Evolutionary conservation across 345 rosid genomes (phyloP).

Genomic region (Erysimum cheiranthoides): DNA sequence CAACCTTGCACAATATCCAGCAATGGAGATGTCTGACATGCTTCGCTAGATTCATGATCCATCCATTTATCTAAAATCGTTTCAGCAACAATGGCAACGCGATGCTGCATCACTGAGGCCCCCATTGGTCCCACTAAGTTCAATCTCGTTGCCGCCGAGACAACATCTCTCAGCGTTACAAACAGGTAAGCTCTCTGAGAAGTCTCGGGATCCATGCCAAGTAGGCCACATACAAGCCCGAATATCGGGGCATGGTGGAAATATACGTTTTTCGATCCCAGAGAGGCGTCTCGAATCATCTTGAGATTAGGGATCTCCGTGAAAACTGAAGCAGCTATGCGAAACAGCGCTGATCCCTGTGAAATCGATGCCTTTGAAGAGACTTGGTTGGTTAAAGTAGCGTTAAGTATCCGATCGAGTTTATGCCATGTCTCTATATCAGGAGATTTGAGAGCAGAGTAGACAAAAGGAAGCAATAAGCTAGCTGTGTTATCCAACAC

Average conservation of each 20-base stretch:
- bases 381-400: conserved; percentile 76
- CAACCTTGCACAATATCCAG: conserved; percentile 82
- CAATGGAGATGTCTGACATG: conserved; percentile 84
- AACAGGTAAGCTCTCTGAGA: conserved; percentile 85
- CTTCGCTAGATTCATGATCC: conserved; percentile 70
- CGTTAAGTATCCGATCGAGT: conserved; percentile 62
- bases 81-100: conserved; percentile 66
- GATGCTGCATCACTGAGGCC: conserved; percentile 83
- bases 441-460: conserved; percentile 58
- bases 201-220: conserved; percentile 65
- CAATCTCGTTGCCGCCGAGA: conserved; percentile 91
- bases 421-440: conserved; percentile 54
- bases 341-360: conserved; percentile 85
- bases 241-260: conserved; percentile 88
- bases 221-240: conserved; percentile 77
- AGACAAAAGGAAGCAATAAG: conserved; percentile 80
- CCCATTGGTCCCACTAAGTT: conserved; percentile 81
- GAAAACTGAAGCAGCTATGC: conserved; percentile 72
- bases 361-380: conserved; percentile 71
- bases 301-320: conserved; percentile 66
- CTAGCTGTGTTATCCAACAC: conserved; percentile 74
- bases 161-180: conserved; percentile 70
- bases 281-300: conserved; percentile 53
- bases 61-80: conserved; percentile 60
- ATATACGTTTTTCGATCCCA: conserved; percentile 46